Percentiles rank a stretch among this genome's conserved stretches.
phyloP scores from a whole-genome alignment of 139 green algal genomes.

The Chlamydomonas urium region DNA sequence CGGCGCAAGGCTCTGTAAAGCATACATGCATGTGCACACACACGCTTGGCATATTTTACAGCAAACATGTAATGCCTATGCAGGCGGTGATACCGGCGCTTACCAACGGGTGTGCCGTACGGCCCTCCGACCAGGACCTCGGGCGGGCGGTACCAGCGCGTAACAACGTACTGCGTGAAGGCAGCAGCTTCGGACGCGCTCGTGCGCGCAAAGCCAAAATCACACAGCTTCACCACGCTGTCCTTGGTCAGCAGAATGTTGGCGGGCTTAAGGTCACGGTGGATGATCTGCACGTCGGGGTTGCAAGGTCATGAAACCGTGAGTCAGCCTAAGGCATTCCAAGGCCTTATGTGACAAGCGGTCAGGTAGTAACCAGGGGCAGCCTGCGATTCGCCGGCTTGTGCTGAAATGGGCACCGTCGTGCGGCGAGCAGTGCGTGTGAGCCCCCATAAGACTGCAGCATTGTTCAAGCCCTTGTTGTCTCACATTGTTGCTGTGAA shows the following conservation, averaged over 20 bases:
- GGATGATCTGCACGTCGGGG: conserved; percentile 23
- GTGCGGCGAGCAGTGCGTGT: too few species aligned
- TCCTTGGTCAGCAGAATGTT: conserved; percentile 72
- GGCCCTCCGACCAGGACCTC: conserved; percentile 73
- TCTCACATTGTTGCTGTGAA: conserved; percentile 22
- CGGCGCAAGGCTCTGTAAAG: neutral
- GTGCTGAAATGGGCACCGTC: too few species aligned
- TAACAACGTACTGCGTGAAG: conserved; percentile 68
- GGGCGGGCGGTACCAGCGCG: conserved; percentile 58
- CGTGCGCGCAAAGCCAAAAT: conserved; percentile 79
- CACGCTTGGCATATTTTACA: too few species aligned
- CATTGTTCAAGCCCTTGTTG: too few species aligned
- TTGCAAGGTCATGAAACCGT: neutral
- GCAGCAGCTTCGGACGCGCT: conserved; percentile 12
- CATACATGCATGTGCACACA: neutral
- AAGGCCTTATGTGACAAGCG: neutral
- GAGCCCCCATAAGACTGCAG: too few species aligned
- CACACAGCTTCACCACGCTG: conserved; percentile 68
- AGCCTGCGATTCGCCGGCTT: neutral
- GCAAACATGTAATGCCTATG: neutral
- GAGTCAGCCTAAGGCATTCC: neutral
- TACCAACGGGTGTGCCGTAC: conserved; percentile 1
- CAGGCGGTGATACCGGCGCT: neutral
- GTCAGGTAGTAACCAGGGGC: neutral
- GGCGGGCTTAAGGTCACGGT: conserved; percentile 75